Base-by-base conservation (phyloP, 2,329 filamentous ascomycete genomes). In the Phialophora tarda region DNA sequence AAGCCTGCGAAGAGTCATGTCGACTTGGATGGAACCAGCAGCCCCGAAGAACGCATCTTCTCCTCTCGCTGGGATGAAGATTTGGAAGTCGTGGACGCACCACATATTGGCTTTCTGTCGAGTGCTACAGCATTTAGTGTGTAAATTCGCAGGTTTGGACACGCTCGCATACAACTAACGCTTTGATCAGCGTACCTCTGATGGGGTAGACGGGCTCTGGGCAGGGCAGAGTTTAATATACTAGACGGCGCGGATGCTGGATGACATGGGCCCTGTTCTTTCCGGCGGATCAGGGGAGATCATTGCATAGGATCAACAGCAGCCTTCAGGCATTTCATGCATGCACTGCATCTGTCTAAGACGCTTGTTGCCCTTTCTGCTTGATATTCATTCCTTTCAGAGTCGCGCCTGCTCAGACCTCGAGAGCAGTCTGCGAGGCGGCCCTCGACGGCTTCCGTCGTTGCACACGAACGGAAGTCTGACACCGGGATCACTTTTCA, bases 391-490 rank as follows among this genome's bases (percentile, higher is more conserved):
- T 17, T 41, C 14, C 34, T 6, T 14, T 41, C 34, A 41, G 5
- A 41, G 34, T 41, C 14, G 14, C 14, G 34, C 34, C 34, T 41
- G 34, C 14, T 41, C 34, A 17, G 34, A 41, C 34, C 34, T 41
- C 34, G 34, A 41, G 14, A 76, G 65, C 48, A 59, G 68, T 34
- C 74, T 66, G 55, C 75, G 51, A 1, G 73, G 71, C 1, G 75
- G 75, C 0, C 76, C 75, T 28, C 76, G 73, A 12, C 76, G 75
- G 51, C 75, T 77, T 2, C 75, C 76, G 65, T 77, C 76, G 28
- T 30, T 72, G 70, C 51, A 68, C 59, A 72, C 73, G 71, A 47
- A 55, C 17, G 23, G 63, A 47, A 21, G 55, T 56, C 6, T 38
- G 59, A 12, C 65, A 71, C 72, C 17, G 21, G 64, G 63, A 73